phyloP scores from a whole-genome alignment of 495 filamentous ascomycete genomes.

The Rostrohypoxylon terebratum region DNA sequence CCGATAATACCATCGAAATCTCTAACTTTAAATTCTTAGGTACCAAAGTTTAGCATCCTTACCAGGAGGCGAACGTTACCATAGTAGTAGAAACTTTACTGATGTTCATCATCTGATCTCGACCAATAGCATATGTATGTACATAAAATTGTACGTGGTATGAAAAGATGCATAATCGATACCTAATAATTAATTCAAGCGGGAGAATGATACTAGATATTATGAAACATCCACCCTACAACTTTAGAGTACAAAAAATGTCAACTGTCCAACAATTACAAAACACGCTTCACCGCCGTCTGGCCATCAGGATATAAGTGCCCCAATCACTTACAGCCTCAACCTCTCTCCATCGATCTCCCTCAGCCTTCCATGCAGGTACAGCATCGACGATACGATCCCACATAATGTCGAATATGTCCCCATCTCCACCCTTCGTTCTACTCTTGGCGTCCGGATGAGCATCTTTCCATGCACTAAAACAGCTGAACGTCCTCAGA shows the following conservation, averaged over 20 bases:
- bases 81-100: not conserved
- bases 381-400: slow-evolving; percentile 61
- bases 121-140: not conserved
- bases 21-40: slow-evolving; percentile 7
- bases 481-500: slow-evolving; percentile 67
- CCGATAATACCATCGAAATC: slow-evolving; percentile 5
- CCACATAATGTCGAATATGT: slow-evolving; percentile 68
- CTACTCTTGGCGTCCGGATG: slow-evolving; percentile 59
- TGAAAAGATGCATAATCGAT: not conserved
- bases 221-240: too few species aligned
- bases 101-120: not conserved
- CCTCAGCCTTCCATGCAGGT: slow-evolving; percentile 61
- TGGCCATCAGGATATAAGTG: slow-evolving; percentile 65
- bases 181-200: too few species aligned
- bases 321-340: slow-evolving; percentile 67
- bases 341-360: slow-evolving; percentile 60
- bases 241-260: not conserved
- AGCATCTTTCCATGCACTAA: slow-evolving; percentile 65
- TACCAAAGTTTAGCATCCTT: not conserved
- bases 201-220: too few species aligned
- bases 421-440: slow-evolving; percentile 62
- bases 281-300: slow-evolving; percentile 52
- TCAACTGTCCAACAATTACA: not conserved
- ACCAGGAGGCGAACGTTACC: not conserved
- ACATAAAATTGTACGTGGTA: not conserved